phyloP scores from a whole-genome alignment of 2,329 filamentous ascomycete genomes.

The Microcyclosporella mali region DNA sequence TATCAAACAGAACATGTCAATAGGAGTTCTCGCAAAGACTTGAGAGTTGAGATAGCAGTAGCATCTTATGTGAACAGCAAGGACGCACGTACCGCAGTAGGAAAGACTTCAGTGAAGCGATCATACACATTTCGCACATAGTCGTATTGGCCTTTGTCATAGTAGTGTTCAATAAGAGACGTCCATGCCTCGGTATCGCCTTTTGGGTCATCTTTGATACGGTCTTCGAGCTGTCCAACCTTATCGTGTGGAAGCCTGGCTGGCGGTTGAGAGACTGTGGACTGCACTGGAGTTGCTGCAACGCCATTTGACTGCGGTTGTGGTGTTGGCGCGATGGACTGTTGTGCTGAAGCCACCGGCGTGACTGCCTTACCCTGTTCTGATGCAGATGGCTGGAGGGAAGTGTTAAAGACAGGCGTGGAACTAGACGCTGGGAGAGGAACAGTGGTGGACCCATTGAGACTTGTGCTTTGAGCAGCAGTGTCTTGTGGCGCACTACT shows the following conservation, averaged over 20 bases:
- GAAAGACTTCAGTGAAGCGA: constrained; percentile 81
- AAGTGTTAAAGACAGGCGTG: constrained; percentile 22
- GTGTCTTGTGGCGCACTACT: constrained; percentile 41
- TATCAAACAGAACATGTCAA: no score
- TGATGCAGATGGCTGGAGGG: constrained; percentile 28
- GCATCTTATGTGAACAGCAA: background rate
- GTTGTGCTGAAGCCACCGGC: constrained; percentile 19
- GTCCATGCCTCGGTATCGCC: constrained; percentile 92
- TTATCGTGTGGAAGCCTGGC: constrained; percentile 62
- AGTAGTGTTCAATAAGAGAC: constrained; percentile 76
- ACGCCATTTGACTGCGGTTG: constrained; percentile 8
- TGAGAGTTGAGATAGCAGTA: no score
- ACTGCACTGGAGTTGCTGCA: constrained; percentile 15
- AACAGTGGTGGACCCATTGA: constrained; percentile 31
- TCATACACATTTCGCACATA: constrained; percentile 75
- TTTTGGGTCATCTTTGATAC: constrained; percentile 84
- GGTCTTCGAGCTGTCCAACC: constrained; percentile 76
- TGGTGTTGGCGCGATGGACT: constrained; percentile 13
- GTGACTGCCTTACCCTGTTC: constrained; percentile 26
- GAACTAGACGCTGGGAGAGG: constrained; percentile 24
- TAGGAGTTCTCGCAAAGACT: no score
- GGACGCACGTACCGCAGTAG: constrained; percentile 68
- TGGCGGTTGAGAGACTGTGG: constrained; percentile 9
- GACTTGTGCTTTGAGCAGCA: constrained; percentile 29
- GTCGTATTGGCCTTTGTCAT: constrained; percentile 72